A percentile compares a stretch with the other conserved stretches of the same genome.
These are phyloP conservation scores for Pseudocercospora eumusae DNA, from an alignment of 2,329 filamentous ascomycete genomes.

Conservation along the genomic window DNA sequence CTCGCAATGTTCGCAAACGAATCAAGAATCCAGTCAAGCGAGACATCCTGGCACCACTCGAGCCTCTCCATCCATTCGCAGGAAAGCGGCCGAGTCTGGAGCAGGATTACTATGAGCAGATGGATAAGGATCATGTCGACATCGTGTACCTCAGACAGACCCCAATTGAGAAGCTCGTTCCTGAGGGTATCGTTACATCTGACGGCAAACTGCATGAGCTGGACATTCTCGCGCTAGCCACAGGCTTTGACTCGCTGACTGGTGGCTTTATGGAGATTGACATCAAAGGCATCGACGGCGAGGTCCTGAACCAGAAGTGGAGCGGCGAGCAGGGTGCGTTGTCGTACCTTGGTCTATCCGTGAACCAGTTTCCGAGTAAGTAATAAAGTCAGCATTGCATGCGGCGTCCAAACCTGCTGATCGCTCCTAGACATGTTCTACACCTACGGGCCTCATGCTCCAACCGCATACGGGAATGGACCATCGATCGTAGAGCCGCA, in stretches of 20 bases:
- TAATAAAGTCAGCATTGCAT: conserved; percentile 33
- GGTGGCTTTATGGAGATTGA: conserved; percentile 41
- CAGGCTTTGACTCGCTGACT: conserved; percentile 47
- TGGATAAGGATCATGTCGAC: conserved; percentile 46
- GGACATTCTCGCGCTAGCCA: conserved; percentile 49
- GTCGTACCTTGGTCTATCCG: conserved; percentile 43
- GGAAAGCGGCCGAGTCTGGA: conserved; percentile 49
- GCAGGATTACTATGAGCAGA: conserved; percentile 50
- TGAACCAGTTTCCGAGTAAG: conserved; percentile 39
- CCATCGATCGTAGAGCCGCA: conserved; percentile 43
- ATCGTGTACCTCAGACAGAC: conserved; percentile 46
- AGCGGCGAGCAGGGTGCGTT: conserved; percentile 47
- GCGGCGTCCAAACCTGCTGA: conserved; percentile 40
- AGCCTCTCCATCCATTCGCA: conserved; percentile 48
- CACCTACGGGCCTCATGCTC: conserved; percentile 48
- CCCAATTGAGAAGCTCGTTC: conserved; percentile 51
- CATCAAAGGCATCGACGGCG: conserved; percentile 33
- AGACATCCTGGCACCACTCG: conserved; percentile 50
- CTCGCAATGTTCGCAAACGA: conserved; percentile 52
- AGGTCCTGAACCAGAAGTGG: conserved; percentile 41
- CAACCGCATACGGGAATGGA: conserved; percentile 46
- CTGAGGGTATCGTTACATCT: conserved; percentile 51
- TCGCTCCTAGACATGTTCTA: conserved; percentile 39
- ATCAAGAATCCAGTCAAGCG: conserved; percentile 52
- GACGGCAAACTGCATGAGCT: conserved; percentile 46